phyloP scores from a whole-genome alignment of 257 asterid genomes.

The Salvia hispanica region DNA sequence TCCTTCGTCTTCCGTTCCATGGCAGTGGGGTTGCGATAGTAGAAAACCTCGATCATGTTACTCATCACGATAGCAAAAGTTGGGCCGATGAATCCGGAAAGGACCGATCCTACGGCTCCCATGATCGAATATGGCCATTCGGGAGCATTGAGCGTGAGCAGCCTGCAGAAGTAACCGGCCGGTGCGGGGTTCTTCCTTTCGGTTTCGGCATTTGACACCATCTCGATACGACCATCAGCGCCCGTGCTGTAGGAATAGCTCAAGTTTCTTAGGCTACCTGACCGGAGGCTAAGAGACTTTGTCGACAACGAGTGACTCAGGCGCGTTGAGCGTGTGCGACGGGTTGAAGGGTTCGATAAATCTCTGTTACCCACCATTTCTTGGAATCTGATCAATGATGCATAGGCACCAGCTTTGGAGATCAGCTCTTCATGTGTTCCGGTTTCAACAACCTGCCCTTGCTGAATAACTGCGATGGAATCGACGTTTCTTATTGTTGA shows the following conservation, averaged over 20 bases:
- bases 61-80: conserved; percentile 95
- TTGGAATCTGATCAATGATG: conserved; percentile 82
- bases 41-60: conserved; percentile 94
- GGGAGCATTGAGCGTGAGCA: conserved; percentile 85
- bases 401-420: conserved; percentile 83
- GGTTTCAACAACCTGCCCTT: conserved; percentile 92
- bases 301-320: conserved; percentile 90
- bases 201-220: conserved; percentile 92
- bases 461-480: conserved; percentile 89
- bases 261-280: conserved; percentile 86
- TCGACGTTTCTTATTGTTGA: conserved; percentile 88
- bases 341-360: conserved; percentile 83
- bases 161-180: conserved; percentile 76
- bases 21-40: conserved; percentile 64
- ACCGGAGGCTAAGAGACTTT: conserved; percentile 93
- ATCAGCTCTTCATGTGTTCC: conserved; percentile 94
- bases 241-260: conserved; percentile 96
- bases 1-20: conserved; percentile 92
- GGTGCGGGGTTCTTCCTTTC: conserved; percentile 88
- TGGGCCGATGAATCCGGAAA: conserved; percentile 93
- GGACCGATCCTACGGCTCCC: conserved; percentile 95
- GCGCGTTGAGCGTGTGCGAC: conserved; percentile 81
- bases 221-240: conserved; percentile 95
- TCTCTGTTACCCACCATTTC: conserved; percentile 90
- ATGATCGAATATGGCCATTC: conserved; percentile 96